Conservation (phyloP, 345 rosid genomes). For the Boechera stricta region DNA sequence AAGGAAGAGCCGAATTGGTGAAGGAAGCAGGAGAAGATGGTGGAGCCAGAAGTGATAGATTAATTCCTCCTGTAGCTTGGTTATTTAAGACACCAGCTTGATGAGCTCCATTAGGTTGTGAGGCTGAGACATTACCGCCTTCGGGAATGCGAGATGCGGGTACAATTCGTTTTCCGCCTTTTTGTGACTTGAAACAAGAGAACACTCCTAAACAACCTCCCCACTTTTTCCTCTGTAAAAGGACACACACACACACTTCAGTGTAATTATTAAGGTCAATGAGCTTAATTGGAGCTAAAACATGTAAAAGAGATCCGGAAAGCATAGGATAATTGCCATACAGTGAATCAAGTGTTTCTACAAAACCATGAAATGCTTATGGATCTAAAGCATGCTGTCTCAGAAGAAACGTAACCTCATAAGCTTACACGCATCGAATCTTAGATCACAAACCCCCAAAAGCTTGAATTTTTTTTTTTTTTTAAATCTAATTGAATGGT, state of each 20-base stretch:
- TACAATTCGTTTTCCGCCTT: constrained; percentile 90
- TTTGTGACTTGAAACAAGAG: constrained; percentile 79
- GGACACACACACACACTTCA: constrained; percentile 27
- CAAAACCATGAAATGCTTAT: neutral
- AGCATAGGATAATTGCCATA: neutral
- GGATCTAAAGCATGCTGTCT: constrained; percentile 10
- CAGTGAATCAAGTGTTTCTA: constrained; percentile 1
- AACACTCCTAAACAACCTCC: constrained; percentile 87
- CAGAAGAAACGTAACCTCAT: neutral
- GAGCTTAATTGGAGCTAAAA: neutral
- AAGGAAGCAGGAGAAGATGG: constrained; percentile 98
- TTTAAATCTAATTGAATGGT: neutral
- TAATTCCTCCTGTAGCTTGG: constrained; percentile 60
- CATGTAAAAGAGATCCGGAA: constrained; percentile 17
- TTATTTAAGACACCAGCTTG: constrained; percentile 68
- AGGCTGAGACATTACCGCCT: constrained; percentile 61
- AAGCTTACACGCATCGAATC: constrained; percentile 35
- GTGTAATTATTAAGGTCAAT: neutral
- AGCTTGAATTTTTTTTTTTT: neutral
- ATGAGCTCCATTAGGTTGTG: constrained; percentile 73
- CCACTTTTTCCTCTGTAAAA: constrained; percentile 85
- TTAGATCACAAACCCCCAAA: constrained; percentile 22
- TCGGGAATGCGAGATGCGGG: constrained; percentile 91
- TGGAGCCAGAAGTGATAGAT: constrained; percentile 88
- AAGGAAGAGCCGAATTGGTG: constrained; percentile 89